Percentiles rank a stretch among this genome's conserved stretches.
These are phyloP conservation scores for Orbilia quercus DNA, from an alignment of 2,329 filamentous ascomycete species.

Conservation along the genomic window DNA sequence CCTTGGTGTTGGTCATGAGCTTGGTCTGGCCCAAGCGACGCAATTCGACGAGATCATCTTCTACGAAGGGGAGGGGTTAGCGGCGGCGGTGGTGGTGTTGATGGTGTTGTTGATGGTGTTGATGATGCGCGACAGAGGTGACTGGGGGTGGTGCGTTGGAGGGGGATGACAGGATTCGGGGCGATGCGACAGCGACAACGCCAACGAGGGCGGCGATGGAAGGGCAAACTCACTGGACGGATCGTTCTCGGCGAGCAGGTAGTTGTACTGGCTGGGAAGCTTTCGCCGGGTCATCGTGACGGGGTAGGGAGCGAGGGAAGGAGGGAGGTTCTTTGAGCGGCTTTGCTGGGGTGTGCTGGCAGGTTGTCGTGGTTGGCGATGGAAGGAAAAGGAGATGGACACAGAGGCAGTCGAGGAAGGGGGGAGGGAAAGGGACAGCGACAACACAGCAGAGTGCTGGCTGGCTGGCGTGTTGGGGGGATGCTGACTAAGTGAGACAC, in stretches of 20 bases:
- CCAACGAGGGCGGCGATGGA: slow-evolving; percentile 8
- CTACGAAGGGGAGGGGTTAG: slow-evolving; percentile 64
- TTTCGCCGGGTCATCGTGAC: slow-evolving; percentile 49
- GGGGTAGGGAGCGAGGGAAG: too few relatives aligned
- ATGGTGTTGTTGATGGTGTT: slow-evolving; percentile 8
- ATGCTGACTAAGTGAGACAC: too few relatives aligned
- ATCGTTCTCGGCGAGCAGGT: slow-evolving; percentile 42
- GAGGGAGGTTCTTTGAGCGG: too few relatives aligned
- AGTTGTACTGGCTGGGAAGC: slow-evolving; percentile 45
- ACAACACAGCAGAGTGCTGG: neutral
- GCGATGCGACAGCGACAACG: neutral
- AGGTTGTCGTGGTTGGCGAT: neutral
- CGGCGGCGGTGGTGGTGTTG: slow-evolving; percentile 4
- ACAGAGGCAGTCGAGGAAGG: slow-evolving; percentile 9
- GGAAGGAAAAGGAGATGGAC: neutral
- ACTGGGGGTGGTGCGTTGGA: neutral
- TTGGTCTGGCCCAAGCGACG: slow-evolving; percentile 93
- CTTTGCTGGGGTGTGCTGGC: neutral
- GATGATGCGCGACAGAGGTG: neutral
- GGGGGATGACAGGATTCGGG: neutral
- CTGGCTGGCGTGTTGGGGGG: too few relatives aligned
- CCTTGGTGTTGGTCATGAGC: slow-evolving; percentile 71
- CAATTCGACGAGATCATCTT: slow-evolving; percentile 79
- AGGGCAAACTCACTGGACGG: slow-evolving; percentile 35
- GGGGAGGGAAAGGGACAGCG: slow-evolving; percentile 30